Evolutionary conservation across 345 rosid species (phyloP).

Genomic region (Durio zibethinus): DNA sequence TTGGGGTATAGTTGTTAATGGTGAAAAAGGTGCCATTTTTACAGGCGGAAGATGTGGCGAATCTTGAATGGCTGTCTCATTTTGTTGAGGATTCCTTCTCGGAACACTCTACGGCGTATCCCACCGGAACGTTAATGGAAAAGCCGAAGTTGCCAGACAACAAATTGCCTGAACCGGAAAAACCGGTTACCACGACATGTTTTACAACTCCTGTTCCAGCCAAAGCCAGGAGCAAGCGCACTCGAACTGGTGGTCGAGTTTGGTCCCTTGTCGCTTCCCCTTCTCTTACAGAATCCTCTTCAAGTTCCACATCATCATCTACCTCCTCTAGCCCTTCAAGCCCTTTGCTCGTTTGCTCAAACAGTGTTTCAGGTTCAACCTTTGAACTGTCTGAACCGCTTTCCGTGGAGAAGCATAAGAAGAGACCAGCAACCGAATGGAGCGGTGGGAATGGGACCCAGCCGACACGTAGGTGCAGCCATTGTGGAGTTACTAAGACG

Average conservation of each 20-base stretch:
- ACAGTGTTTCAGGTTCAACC: slow-evolving; percentile 9
- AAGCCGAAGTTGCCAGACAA: slow-evolving; percentile 25
- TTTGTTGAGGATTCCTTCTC: slow-evolving; percentile 83
- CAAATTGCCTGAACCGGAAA: slow-evolving; percentile 26
- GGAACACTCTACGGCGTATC: slow-evolving; percentile 47
- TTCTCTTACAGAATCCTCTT: slow-evolving; percentile 44
- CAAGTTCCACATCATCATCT: slow-evolving; percentile 41
- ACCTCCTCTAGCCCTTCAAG: slow-evolving; percentile 32
- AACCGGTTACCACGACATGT: slow-evolving; percentile 17
- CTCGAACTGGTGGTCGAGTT: slow-evolving; percentile 45
- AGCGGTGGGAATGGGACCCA: slow-evolving; percentile 19
- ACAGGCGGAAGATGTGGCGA: slow-evolving; percentile 66
- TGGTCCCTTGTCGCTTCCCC: slow-evolving; percentile 62
- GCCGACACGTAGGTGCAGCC: slow-evolving; percentile 66
- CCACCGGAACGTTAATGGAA: slow-evolving; percentile 29
- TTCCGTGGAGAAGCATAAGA: slow-evolving; percentile 30
- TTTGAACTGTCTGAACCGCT: slow-evolving; percentile 24
- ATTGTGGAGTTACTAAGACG: slow-evolving; percentile 88
- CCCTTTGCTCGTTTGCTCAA: slow-evolving; percentile 24
- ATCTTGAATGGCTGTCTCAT: slow-evolving; percentile 85
- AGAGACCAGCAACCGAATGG: slow-evolving; percentile 16
- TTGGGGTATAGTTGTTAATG: neutral
- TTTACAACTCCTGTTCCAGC: slow-evolving; percentile 56
- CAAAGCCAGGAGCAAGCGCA: slow-evolving; percentile 81
- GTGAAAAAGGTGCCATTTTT: slow-evolving; percentile 17